phyloP scores from a whole-genome alignment of 2,329 filamentous ascomycete species.

The Apiospora malaysiana region DNA sequence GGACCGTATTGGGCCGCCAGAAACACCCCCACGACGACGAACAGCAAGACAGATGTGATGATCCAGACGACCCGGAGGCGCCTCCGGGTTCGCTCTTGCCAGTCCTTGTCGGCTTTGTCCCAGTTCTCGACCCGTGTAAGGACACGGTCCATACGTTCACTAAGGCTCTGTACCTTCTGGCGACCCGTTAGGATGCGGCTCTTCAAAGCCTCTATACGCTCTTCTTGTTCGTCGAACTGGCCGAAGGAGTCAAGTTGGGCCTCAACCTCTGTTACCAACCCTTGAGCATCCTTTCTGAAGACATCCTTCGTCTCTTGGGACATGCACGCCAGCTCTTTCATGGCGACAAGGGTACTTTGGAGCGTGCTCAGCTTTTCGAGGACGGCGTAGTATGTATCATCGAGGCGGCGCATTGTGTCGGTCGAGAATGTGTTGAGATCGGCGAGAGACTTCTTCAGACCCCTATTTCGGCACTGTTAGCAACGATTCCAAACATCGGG shows the following conservation, averaged over 20 bases:
- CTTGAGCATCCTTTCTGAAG: slow-evolving; percentile 65
- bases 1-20: slow-evolving; percentile 42
- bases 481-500: neutral
- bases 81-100: slow-evolving; percentile 70
- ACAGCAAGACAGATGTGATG: slow-evolving; percentile 54
- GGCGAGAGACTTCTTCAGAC: slow-evolving; percentile 56
- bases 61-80: slow-evolving; percentile 70
- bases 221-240: slow-evolving; percentile 69
- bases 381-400: slow-evolving; percentile 76
- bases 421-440: slow-evolving; percentile 66
- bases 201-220: slow-evolving; percentile 66
- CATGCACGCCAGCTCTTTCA: slow-evolving; percentile 70
- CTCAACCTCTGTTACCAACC: slow-evolving; percentile 64
- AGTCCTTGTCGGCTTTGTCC: slow-evolving; percentile 70
- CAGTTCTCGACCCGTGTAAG: slow-evolving; percentile 69
- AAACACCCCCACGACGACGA: slow-evolving; percentile 55
- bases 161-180: slow-evolving; percentile 63
- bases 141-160: slow-evolving; percentile 68
- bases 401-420: slow-evolving; percentile 67
- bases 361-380: slow-evolving; percentile 71
- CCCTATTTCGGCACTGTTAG: slow-evolving; percentile 42
- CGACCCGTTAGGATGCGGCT: slow-evolving; percentile 65
- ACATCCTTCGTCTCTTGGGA: slow-evolving; percentile 62
- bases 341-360: slow-evolving; percentile 65
- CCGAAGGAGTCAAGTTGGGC: slow-evolving; percentile 65